Conservation (phyloP, 192 early-diverging fungal genomes). For the Gaertneriomyces semiglobifer region DNA sequence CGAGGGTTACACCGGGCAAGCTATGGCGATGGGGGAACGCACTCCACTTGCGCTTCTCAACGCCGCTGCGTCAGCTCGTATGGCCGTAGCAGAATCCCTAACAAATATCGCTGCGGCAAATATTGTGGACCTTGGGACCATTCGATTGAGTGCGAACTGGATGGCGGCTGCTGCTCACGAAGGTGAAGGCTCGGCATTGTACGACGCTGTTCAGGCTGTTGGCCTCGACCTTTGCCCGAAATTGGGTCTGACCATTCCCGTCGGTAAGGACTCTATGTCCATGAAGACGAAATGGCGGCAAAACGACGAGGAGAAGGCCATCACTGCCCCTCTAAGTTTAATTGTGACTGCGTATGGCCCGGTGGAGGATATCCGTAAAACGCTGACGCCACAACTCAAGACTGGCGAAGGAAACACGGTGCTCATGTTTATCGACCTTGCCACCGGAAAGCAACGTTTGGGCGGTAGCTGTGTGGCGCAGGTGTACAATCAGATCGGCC, state of each 20-base stretch:
- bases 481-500: constrained; percentile 82
- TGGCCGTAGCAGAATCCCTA: constrained; percentile 94
- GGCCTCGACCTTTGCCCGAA: constrained; percentile 90
- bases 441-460: constrained; percentile 75
- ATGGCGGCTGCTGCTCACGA: constrained; percentile 89
- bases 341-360: constrained; percentile 91
- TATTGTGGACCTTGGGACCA: constrained; percentile 64
- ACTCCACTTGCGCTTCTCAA: constrained; percentile 80
- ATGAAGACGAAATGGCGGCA: constrained; percentile 92
- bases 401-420: constrained; percentile 50
- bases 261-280: constrained; percentile 99
- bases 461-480: constrained; percentile 95
- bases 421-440: constrained; percentile 85
- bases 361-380: constrained; percentile 79
- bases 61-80: constrained; percentile 86
- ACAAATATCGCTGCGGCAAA: constrained; percentile 89
- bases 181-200: constrained; percentile 91
- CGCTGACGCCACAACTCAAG: constrained; percentile 83
- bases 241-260: constrained; percentile 91
- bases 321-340: constrained; percentile 88
- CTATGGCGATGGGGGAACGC: constrained; percentile 98
- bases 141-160: constrained; percentile 96
- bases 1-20: constrained; percentile 78
- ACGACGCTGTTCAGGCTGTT: constrained; percentile 88
- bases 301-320: constrained; percentile 45